phyloP scores from a whole-genome alignment of 176 grass and related monocot species.

The Alloteropsis semialata region DNA sequence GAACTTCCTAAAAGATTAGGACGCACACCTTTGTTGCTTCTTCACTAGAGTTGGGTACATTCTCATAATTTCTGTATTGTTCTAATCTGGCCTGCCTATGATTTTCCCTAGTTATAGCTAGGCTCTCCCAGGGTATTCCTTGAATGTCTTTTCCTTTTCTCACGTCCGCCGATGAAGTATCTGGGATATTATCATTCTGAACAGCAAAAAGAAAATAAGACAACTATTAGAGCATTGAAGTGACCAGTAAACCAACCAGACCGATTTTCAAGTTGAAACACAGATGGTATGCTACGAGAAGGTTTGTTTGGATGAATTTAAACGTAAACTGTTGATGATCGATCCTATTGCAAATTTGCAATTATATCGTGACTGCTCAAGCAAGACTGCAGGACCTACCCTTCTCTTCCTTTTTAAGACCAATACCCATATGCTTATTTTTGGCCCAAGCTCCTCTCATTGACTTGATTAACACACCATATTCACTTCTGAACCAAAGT shows the following conservation, averaged over 20 bases:
- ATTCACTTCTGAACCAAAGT: too few species aligned
- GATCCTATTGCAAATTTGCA: neutral
- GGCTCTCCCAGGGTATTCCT: slow-evolving; percentile 86
- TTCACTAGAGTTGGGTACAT: slow-evolving; percentile 74
- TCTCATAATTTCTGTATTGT: slow-evolving; percentile 96
- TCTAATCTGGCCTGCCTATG: slow-evolving; percentile 84
- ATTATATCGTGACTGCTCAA: neutral
- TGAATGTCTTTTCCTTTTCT: slow-evolving; percentile 93
- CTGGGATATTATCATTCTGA: slow-evolving; percentile 62
- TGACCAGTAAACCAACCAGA: neutral
- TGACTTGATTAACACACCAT: too few species aligned
- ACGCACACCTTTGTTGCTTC: slow-evolving; percentile 64
- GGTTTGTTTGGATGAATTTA: too few species aligned
- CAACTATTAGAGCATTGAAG: slow-evolving; percentile 9
- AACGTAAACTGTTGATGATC: neutral
- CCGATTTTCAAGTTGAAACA: neutral
- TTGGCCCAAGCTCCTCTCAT: too few species aligned
- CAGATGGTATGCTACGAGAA: neutral
- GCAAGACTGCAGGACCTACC: too few species aligned
- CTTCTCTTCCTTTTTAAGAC: too few species aligned
- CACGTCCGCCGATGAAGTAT: slow-evolving; percentile 71
- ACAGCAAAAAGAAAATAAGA: neutral
- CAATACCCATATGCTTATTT: too few species aligned
- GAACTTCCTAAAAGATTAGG: neutral
- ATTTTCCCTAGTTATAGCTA: slow-evolving; percentile 72